Evolutionary conservation across 2,329 filamentous ascomycete species (phyloP).

Genomic region (Pyrenophora teres): DNA sequence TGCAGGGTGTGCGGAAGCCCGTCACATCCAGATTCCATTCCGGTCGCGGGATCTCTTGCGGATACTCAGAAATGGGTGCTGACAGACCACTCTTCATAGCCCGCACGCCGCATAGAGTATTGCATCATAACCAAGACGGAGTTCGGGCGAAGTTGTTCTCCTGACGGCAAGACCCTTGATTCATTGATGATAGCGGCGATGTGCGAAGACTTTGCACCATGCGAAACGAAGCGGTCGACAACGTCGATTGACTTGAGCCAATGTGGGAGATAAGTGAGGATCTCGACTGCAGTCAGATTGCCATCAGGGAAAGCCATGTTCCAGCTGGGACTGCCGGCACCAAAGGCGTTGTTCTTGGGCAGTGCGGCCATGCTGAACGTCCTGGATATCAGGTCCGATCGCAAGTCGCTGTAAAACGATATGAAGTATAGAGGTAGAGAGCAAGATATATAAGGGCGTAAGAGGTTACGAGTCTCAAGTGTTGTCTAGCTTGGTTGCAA

Average conservation of each 20-base stretch:
- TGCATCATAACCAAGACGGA: constrained; percentile 28
- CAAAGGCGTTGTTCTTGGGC: constrained; percentile 30
- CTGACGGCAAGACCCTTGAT: constrained; percentile 12
- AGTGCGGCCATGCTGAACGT: constrained; percentile 12
- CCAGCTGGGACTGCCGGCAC: constrained; percentile 22
- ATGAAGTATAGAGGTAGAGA: no score
- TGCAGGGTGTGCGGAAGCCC: constrained; percentile 25
- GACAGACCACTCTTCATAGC: constrained; percentile 19
- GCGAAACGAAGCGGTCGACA: constrained; percentile 27
- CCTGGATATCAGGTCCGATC: not conserved
- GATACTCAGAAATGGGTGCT: constrained; percentile 9
- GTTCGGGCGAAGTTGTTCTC: constrained; percentile 9
- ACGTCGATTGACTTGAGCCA: constrained; percentile 35
- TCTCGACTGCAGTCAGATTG: constrained; percentile 34
- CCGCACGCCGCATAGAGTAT: constrained; percentile 26
- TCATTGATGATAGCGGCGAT: constrained; percentile 24
- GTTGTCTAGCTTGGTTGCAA: no score
- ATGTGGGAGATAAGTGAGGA: constrained; percentile 32
- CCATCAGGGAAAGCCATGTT: constrained; percentile 29
- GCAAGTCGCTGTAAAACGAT: no score
- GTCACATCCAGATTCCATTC: constrained; percentile 22
- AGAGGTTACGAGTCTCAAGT: no score
- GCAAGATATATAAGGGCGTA: no score
- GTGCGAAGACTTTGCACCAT: constrained; percentile 20
- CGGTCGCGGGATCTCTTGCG: constrained; percentile 3